Evolutionary conservation across 371 early-diverging fungal species (phyloP), one percentile per base, ranked within the genome.

Genomic region (Rhizopus sp.): DNA sequence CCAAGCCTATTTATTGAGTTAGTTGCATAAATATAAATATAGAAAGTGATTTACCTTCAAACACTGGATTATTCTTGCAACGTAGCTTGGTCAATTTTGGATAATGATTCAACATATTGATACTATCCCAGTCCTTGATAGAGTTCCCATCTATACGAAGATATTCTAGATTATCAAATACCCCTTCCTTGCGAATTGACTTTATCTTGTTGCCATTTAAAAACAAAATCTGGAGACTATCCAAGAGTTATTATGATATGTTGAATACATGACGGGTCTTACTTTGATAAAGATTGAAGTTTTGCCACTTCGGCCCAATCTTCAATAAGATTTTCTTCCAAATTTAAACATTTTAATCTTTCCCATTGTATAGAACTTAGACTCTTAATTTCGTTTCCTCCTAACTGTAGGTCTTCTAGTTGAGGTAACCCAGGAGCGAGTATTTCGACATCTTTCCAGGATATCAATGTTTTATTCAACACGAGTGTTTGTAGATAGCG

Each of bases 341-440:
- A 59, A 59, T 91, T 86, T 4, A 92, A 55, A 12, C 77, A 63
- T 53, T 80, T 72, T 40, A 90, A 62, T 6, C 77, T 68, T 34
- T 48, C 61, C 52, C 86, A 83, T 1, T 75, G 61, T n/a, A 32
- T 48, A 3, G 42, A 1, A 0, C 60, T 34, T 3, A 85, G 62
- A n/a, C 61, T 44, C 4, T 59, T 44, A 17, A 89, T 62, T 13
- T 66, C 58, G 53, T 91, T 90, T 35, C 76, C 80, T 1, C 88
- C 89, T 10, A 90, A 58, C 62, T 87, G 86, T 5, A 93, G 66
- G 47, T 89, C 82, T 53, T 85, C 74, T 7, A 93, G 64, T 13
- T 64, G 59, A 2, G 86, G 82, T 17, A 90, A 48, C 13, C 72
- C 69, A 5, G 70, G 68, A 32, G 80, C 81, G 15, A 91, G 33